Conservation (phyloP, 163 green algal genomes). For the Volvox carteri region DNA sequence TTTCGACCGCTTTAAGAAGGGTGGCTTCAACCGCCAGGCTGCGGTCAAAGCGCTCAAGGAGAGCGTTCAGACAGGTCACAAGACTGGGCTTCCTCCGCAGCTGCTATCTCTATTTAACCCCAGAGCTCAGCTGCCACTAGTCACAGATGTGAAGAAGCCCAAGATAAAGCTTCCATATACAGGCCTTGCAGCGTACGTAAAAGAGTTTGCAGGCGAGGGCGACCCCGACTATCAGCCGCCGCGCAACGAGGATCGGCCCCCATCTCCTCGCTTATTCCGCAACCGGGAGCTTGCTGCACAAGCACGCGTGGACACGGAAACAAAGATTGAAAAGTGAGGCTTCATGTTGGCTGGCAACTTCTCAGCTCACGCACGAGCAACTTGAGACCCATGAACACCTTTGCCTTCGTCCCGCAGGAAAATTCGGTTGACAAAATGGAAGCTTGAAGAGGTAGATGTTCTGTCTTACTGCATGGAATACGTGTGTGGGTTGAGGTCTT, state of each 20-base stretch:
- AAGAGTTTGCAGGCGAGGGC: slow-evolving; percentile 78
- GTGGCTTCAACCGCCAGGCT: slow-evolving; percentile 51
- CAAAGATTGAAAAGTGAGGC: slow-evolving; percentile 78
- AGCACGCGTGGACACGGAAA: slow-evolving; percentile 82
- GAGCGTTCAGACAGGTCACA: slow-evolving; percentile 80
- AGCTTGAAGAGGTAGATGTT: slow-evolving; percentile 69
- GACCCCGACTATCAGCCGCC: slow-evolving; percentile 85
- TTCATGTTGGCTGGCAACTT: too few relatives aligned
- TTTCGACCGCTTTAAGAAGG: slow-evolving; percentile 56
- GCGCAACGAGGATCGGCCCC: slow-evolving; percentile 48
- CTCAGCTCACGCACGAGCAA: too few relatives aligned
- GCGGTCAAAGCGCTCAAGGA: slow-evolving; percentile 81
- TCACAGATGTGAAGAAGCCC: slow-evolving; percentile 59
- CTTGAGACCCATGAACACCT: too few relatives aligned
- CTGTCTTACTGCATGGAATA: too few relatives aligned
- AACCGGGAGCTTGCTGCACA: slow-evolving; percentile 87
- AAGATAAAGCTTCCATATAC: slow-evolving; percentile 71
- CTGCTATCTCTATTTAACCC: slow-evolving; percentile 88
- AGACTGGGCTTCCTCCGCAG: slow-evolving; percentile 83
- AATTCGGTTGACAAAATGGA: slow-evolving; percentile 73
- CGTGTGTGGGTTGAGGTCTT: too few relatives aligned
- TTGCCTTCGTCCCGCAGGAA: slow-evolving; percentile 72
- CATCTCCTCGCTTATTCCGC: slow-evolving; percentile 69
- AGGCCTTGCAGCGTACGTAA: slow-evolving; percentile 78
- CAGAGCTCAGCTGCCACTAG: slow-evolving; percentile 51